These are phyloP conservation scores for Pseudonectria buxi DNA, from an alignment of 2,329 filamentous ascomycete genomes.

Conservation along the genomic window DNA sequence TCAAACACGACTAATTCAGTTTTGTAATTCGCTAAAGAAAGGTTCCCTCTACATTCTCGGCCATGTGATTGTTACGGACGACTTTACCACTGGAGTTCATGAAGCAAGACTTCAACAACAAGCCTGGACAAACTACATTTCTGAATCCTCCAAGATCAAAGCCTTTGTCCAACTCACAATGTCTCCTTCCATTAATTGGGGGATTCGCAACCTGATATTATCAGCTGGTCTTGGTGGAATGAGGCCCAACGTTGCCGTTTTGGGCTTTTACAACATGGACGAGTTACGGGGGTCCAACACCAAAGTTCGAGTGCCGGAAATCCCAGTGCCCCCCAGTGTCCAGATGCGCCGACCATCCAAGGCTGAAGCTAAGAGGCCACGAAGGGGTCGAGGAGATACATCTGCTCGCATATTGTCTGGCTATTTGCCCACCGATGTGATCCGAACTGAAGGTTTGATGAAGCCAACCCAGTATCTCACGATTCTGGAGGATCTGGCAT, in stretches of 20 bases:
- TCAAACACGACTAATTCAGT: slow-evolving; percentile 78
- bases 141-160: slow-evolving; percentile 76
- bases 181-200: slow-evolving; percentile 78
- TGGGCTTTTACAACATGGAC: slow-evolving; percentile 75
- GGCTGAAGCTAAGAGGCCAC: slow-evolving; percentile 23
- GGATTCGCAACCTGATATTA: slow-evolving; percentile 72
- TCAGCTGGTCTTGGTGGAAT: slow-evolving; percentile 80
- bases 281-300: slow-evolving; percentile 59
- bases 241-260: slow-evolving; percentile 79
- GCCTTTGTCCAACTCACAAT: slow-evolving; percentile 84
- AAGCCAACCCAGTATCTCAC: slow-evolving; percentile 70
- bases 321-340: slow-evolving; percentile 31
- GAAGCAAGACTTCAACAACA: slow-evolving; percentile 76
- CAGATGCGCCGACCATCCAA: slow-evolving; percentile 26
- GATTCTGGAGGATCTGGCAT: slow-evolving; percentile 72
- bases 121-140: slow-evolving; percentile 78
- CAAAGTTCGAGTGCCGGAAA: slow-evolving; percentile 48
- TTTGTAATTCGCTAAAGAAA: slow-evolving; percentile 88
- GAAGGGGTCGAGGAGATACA: slow-evolving; percentile 45
- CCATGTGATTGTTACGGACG: slow-evolving; percentile 79
- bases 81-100: slow-evolving; percentile 71
- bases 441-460: slow-evolving; percentile 61
- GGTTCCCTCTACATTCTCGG: slow-evolving; percentile 78
- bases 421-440: slow-evolving; percentile 61
- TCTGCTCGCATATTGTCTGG: slow-evolving; percentile 50